A percentile compares a stretch with the other conserved stretches of the same genome.
Conservation (phyloP, 495 filamentous ascomycete species). For the Penicillium goetzii region DNA sequence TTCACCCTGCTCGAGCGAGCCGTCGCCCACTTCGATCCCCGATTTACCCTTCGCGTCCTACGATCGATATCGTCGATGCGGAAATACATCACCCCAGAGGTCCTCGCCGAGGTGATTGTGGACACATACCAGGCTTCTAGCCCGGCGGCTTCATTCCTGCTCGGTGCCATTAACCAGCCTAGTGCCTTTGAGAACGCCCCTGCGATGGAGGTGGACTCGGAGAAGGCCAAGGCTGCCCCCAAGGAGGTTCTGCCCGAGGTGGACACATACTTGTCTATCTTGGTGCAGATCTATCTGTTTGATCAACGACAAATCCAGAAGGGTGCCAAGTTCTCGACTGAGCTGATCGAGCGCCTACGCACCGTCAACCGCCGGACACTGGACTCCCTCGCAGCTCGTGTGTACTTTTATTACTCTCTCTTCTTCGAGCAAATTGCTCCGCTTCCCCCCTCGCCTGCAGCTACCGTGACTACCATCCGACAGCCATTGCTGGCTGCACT, state of each 20-base stretch:
- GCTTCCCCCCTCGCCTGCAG: constrained; percentile 82
- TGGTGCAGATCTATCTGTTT: constrained; percentile 86
- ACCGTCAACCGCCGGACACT: constrained; percentile 89
- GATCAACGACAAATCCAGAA: constrained; percentile 77
- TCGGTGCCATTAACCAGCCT: constrained; percentile 67
- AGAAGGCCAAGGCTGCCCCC: constrained; percentile 44
- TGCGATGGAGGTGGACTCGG: constrained; percentile 77
- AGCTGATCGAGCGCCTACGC: constrained; percentile 81
- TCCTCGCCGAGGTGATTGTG: constrained; percentile 77
- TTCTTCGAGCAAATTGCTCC: constrained; percentile 90
- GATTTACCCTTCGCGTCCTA: constrained; percentile 90
- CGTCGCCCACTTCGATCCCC: constrained; percentile 88
- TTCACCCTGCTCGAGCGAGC: constrained; percentile 89
- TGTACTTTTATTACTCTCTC: constrained; percentile 96
- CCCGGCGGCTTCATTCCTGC: constrained; percentile 66
- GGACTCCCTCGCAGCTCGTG: constrained; percentile 89
- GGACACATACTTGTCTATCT: constrained; percentile 87
- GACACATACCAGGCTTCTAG: constrained; percentile 74
- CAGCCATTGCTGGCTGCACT: constrained; percentile 85
- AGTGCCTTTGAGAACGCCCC: constrained; percentile 61
- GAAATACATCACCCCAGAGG: constrained; percentile 81
- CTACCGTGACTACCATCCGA: constrained; percentile 81
- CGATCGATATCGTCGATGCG: constrained; percentile 94
- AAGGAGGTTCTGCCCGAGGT: constrained; percentile 87
- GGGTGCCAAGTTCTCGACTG: constrained; percentile 81